Conservation (phyloP, 2,329 filamentous ascomycete genomes). For the Aspergillus pseudoterreus region DNA sequence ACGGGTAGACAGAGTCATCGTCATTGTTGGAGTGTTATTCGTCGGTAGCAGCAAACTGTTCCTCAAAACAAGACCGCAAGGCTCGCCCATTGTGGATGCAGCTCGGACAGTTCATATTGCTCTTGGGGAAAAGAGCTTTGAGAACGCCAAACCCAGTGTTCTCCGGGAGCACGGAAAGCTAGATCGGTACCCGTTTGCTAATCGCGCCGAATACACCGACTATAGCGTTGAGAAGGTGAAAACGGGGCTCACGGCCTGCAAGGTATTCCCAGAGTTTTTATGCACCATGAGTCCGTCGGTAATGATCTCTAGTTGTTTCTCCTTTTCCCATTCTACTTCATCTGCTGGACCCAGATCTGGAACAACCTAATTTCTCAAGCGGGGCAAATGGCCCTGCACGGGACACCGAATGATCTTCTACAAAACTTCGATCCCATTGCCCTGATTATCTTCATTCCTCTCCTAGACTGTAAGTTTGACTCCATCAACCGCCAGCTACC, state of each 20-base stretch:
- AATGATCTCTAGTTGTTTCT: constrained; percentile 47
- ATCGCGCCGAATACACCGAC: constrained; percentile 38
- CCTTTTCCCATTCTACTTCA: constrained; percentile 58
- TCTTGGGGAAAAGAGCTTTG: constrained; percentile 15
- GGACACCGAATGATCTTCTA: constrained; percentile 67
- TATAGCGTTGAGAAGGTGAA: constrained; percentile 63
- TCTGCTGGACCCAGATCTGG: constrained; percentile 35
- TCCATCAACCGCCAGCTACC: neutral
- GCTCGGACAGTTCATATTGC: constrained; percentile 16
- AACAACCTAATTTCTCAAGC: constrained; percentile 31
- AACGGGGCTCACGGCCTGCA: constrained; percentile 57
- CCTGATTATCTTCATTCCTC: constrained; percentile 65
- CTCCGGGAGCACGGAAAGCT: constrained; percentile 14
- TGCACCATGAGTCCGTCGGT: neutral
- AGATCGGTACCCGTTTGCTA: constrained; percentile 18
- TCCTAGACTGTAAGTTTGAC: constrained; percentile 52
- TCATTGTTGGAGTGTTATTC: constrained; percentile 52
- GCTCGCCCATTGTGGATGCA: constrained; percentile 56
- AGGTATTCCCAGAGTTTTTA: constrained; percentile 30
- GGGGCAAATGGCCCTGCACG: constrained; percentile 52
- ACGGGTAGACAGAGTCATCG: constrained; percentile 44
- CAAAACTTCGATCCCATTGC: constrained; percentile 68
- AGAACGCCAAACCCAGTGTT: constrained; percentile 11
- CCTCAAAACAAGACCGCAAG: constrained; percentile 42
- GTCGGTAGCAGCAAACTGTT: constrained; percentile 23